phyloP scores from a whole-genome alignment of 1,139 yeast genomes.

The Kazachstania sp. region DNA sequence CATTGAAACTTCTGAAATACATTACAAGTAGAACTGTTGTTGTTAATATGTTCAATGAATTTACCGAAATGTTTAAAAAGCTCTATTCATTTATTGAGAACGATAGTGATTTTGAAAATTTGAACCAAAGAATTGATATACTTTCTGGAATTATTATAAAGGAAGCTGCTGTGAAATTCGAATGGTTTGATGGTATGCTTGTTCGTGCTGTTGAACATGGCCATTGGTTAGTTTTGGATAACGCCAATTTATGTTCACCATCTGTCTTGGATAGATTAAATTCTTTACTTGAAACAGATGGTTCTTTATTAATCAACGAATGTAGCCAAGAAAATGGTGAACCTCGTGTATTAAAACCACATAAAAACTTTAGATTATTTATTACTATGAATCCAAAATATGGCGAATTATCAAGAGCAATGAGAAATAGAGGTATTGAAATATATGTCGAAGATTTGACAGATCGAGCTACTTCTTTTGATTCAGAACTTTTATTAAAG shows the following conservation, averaged over 20 bases:
- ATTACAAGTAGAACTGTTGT: conserved; percentile 25
- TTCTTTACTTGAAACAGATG: conserved; percentile 80
- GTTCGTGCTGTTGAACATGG: conserved; percentile 88
- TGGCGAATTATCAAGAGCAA: conserved; percentile 94
- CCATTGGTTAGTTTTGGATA: conserved; percentile 86
- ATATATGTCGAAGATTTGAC: conserved; percentile 51
- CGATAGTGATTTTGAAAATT: conserved; percentile 23
- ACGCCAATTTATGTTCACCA: conserved; percentile 91
- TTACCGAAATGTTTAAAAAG: conserved; percentile 31
- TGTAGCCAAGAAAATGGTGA: conserved; percentile 74
- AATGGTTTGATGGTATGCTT: conserved; percentile 95
- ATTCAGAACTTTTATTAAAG: conserved; percentile 20
- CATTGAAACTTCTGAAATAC: conserved; percentile 28
- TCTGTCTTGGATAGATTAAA: conserved; percentile 91
- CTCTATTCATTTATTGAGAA: conserved; percentile 26
- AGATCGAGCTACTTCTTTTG: conserved; percentile 47
- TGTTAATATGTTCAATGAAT: conserved; percentile 29
- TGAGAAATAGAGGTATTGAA: conserved; percentile 96
- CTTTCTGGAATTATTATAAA: conserved; percentile 17
- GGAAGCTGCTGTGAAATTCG: conserved; percentile 52
- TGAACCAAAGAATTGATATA: conserved; percentile 14
- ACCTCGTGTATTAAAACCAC: conserved; percentile 73
- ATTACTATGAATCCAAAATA: conserved; percentile 85
- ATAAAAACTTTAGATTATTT: conserved; percentile 76
- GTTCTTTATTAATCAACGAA: conserved; percentile 78